Conservation (phyloP, 352 stramenopile genomes). For the Phytophthora agathidicida region DNA sequence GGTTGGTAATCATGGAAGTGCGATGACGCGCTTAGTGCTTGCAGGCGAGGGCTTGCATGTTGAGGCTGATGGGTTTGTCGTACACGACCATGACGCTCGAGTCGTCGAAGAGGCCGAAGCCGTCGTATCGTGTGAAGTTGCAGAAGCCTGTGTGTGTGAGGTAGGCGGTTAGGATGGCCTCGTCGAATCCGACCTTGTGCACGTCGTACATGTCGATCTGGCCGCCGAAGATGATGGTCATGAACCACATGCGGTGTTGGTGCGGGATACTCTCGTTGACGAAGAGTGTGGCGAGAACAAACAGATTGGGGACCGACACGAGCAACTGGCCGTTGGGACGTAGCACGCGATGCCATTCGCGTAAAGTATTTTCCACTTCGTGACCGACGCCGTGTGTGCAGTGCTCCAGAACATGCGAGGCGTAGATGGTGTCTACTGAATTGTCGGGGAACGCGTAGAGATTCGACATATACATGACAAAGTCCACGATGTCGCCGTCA, state of each 20-base stretch:
- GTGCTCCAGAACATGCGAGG: constrained; percentile 82
- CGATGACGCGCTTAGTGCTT: too few species aligned
- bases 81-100: constrained; percentile 51
- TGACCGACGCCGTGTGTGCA: constrained; percentile 57
- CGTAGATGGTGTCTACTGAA: constrained; percentile 71
- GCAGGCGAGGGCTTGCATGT: constrained; percentile 47
- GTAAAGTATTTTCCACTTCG: constrained; percentile 55
- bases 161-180: constrained; percentile 52
- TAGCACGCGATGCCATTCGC: constrained; percentile 78
- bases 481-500: constrained; percentile 55
- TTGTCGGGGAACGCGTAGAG: constrained; percentile 65
- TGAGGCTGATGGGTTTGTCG: constrained; percentile 65
- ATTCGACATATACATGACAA: constrained; percentile 69
- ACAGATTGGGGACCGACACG: constrained; percentile 71
- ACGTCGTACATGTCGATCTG: constrained; percentile 74
- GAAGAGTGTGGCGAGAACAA: constrained; percentile 64
- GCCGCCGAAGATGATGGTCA: constrained; percentile 77
- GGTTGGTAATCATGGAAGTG: not conserved
- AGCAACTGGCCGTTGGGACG: constrained; percentile 58
- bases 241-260: constrained; percentile 64
- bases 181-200: constrained; percentile 81
- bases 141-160: constrained; percentile 63
- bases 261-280: constrained; percentile 55
- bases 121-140: constrained; percentile 44
- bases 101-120: constrained; percentile 68